phyloP scores from a whole-genome alignment of 2,329 filamentous ascomycete species.

The Colletotrichum phormii region DNA sequence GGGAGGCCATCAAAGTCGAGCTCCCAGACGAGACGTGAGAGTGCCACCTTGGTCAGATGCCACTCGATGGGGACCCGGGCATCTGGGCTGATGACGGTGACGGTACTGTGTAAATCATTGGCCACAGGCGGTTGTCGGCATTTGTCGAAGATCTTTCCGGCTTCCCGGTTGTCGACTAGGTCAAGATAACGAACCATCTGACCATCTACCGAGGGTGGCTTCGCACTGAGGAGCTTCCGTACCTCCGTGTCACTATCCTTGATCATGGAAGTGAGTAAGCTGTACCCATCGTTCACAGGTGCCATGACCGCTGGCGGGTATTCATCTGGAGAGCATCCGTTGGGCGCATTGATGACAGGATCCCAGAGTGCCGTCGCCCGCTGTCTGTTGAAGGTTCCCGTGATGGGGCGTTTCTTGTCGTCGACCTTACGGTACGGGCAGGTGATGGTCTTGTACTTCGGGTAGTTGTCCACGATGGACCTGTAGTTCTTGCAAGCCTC shows the following conservation, averaged over 20 bases:
- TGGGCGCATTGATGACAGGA: conserved; percentile 7
- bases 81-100: not conserved
- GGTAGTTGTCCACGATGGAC: conserved; percentile 8
- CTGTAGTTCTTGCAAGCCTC: conserved; percentile 17
- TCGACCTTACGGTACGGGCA: conserved; percentile 3
- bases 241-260: not conserved
- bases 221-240: not conserved
- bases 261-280: not conserved
- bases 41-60: conserved; percentile 2
- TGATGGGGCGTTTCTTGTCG: conserved; percentile 2
- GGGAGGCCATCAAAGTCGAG: not conserved
- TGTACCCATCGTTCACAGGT: not conserved
- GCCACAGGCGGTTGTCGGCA: conserved; percentile 3
- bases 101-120: not conserved
- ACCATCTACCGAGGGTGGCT: not conserved
- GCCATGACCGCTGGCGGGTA: conserved; percentile 12
- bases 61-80: not conserved
- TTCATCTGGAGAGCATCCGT: conserved; percentile 8
- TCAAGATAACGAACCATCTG: conserved; percentile 10
- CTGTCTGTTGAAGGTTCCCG: not conserved
- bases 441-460: conserved; percentile 7
- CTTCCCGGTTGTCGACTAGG: not conserved
- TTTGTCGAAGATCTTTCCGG: conserved; percentile 5
- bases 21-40: conserved; percentile 3
- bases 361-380: not conserved